Evolutionary conservation across 2,329 filamentous ascomycete genomes (phyloP), one percentile per base, ranked within the genome.

Genomic region (Fusarium foetens): DNA sequence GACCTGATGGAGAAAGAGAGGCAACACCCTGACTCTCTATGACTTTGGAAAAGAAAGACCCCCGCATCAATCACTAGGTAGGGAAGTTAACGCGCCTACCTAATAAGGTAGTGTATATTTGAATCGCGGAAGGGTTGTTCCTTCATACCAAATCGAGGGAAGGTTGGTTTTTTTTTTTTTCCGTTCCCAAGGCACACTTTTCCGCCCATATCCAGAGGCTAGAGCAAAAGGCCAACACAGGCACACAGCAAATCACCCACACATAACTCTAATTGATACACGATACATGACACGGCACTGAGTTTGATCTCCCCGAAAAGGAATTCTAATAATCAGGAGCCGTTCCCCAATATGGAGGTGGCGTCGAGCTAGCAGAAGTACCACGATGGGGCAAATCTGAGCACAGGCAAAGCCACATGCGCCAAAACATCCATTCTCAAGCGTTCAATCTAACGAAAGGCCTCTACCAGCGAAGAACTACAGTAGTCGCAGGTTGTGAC

Each of bases 271-370:
- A 67, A 61, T 66, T 35, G 5, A 45, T 53, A 41, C 49, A 43
- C 13, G 45, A 45, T 33, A 57, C 43, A 49, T 64, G 38, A 41
- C 43, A 63, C 39, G 45, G 64, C 17, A 68, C 48, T 38, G 64
- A 52, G 39, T 36, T 58, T 46, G 38, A 48, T 45, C 42, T 63
- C 55, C 58, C 61, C 49, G 60, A 55, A 64, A 65, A 55, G 42
- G 48, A 45, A 63, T 63, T 66, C 61, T 66, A 31, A 33, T 52
- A 21, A 27, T 41, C 42, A 73, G 70, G 63, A 66, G 54, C 58
- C 60, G 53, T 62, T 75, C 42, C 65, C 58, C 51, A 58, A 74
- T 70, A 68, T 72, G 73, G 73, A 68, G 71, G 58, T 66, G 66
- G 71, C 59, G 70, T 66, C 42, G 43, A 61, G 64, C 73, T 75